phyloP scores from a whole-genome alignment of 169 alveolate genomes.

The Cytauxzoon felis region DNA sequence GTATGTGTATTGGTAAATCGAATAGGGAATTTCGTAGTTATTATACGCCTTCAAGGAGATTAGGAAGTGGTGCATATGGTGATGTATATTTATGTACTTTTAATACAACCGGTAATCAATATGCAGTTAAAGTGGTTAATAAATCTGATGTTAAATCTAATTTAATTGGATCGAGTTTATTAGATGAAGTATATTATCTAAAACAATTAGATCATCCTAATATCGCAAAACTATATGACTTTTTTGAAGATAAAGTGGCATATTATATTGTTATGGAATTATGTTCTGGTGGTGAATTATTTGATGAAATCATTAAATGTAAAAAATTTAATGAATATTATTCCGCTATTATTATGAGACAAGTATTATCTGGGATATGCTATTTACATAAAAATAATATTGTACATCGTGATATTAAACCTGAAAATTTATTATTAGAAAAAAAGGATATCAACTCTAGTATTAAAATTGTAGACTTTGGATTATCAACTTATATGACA shows the following conservation, averaged over 20 bases:
- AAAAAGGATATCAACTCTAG: slow-evolving; percentile 29
- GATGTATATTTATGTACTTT: slow-evolving; percentile 80
- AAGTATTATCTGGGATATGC: slow-evolving; percentile 85
- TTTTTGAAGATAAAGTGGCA: slow-evolving; percentile 82
- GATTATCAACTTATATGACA: slow-evolving; percentile 74
- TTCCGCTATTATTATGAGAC: slow-evolving; percentile 88
- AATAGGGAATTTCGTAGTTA: slow-evolving; percentile 73
- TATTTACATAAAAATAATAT: slow-evolving; percentile 90
- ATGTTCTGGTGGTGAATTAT: slow-evolving; percentile 90
- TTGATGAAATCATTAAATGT: slow-evolving; percentile 84
- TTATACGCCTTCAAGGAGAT: slow-evolving; percentile 75
- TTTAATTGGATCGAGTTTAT: slow-evolving; percentile 40
- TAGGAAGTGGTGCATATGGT: slow-evolving; percentile 92
- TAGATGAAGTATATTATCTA: slow-evolving; percentile 84
- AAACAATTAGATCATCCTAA: slow-evolving; percentile 92
- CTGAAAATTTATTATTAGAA: slow-evolving; percentile 90
- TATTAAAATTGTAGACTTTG: slow-evolving; percentile 86
- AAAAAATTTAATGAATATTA: slow-evolving; percentile 82
- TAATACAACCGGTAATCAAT: slow-evolving; percentile 67
- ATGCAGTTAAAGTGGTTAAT: slow-evolving; percentile 83
- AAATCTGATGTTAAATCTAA: slow-evolving; percentile 37
- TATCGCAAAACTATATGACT: slow-evolving; percentile 87
- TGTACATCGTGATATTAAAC: slow-evolving; percentile 99
- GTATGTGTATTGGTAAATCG: slow-evolving; percentile 57
- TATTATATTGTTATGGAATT: slow-evolving; percentile 86